These are phyloP conservation scores for Drechslerella coelobrocha DNA, from an alignment of 2,329 filamentous ascomycete species.

Conservation along the genomic window DNA sequence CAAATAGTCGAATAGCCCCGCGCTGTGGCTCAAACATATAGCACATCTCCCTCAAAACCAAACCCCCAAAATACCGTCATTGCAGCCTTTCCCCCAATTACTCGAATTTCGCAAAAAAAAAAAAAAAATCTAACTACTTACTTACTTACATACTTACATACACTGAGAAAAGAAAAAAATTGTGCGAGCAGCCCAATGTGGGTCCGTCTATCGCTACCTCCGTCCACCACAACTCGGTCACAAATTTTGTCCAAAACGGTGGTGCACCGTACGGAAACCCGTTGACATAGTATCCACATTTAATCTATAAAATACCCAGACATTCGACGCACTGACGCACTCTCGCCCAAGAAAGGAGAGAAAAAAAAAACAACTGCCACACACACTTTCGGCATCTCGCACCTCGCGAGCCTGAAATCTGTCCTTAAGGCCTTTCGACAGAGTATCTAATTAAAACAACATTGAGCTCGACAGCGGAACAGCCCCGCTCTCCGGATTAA, in stretches of 20 bases:
- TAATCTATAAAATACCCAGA: constrained; percentile 26
- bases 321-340: constrained; percentile 1
- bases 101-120: no score
- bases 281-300: constrained; percentile 30
- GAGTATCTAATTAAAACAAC: no score
- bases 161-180: no score
- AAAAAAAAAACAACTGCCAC: constrained; percentile 21
- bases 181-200: no score
- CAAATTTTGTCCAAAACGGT: no score
- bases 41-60: constrained; percentile 1
- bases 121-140: no score
- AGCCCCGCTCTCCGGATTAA: neutral
- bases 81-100: no score
- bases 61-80: neutral
- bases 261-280: neutral
- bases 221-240: no score
- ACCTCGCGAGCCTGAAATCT: constrained; percentile 50
- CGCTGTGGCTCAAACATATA: neutral
- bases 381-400: constrained; percentile 50
- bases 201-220: no score
- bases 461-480: neutral
- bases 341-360: neutral
- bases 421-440: constrained; percentile 13
- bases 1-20: neutral
- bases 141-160: no score